A percentile compares a stretch with the other conserved stretches of the same genome.
Conservation (phyloP, 768 basidiomycete genomes). For the Trametes maxima region DNA sequence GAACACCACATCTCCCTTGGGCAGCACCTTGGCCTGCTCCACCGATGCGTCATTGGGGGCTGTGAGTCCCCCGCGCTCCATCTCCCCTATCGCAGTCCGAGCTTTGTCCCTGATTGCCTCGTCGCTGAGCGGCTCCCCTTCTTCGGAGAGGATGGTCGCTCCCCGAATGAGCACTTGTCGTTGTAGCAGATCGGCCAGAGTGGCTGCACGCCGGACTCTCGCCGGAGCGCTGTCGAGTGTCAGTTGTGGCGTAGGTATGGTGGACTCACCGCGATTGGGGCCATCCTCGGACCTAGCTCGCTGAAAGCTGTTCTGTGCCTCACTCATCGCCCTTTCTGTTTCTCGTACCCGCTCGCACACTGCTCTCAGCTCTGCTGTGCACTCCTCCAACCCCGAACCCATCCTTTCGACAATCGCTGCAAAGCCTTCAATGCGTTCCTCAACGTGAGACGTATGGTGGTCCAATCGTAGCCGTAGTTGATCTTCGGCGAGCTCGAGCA, state of each 20-base stretch:
- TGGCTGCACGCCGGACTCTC: constrained; percentile 8
- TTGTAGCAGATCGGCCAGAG: constrained; percentile 3
- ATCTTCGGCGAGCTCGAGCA: constrained; percentile 2
- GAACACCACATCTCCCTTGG: constrained; percentile 4
- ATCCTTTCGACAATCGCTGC: background rate
- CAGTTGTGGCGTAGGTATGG: background rate
- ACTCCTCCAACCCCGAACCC: background rate
- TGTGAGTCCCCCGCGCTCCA: background rate
- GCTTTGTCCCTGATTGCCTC: background rate
- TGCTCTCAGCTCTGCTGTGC: background rate
- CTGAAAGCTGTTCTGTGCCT: background rate
- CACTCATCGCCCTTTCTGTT: background rate
- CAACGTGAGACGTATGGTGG: background rate
- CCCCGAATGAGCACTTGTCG: constrained; percentile 2
- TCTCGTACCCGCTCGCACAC: background rate
- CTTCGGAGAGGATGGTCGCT: background rate
- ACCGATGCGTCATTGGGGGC: background rate
- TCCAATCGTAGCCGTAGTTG: background rate
- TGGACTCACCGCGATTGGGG: background rate
- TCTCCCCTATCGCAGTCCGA: background rate
- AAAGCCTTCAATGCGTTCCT: background rate
- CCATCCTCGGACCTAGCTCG: background rate
- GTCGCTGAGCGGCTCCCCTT: background rate
- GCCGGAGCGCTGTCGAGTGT: constrained; percentile 3
- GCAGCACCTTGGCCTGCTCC: constrained; percentile 1